phyloP scores from a whole-genome alignment of 495 filamentous ascomycete species.

The Penicillium simplicissimum region DNA sequence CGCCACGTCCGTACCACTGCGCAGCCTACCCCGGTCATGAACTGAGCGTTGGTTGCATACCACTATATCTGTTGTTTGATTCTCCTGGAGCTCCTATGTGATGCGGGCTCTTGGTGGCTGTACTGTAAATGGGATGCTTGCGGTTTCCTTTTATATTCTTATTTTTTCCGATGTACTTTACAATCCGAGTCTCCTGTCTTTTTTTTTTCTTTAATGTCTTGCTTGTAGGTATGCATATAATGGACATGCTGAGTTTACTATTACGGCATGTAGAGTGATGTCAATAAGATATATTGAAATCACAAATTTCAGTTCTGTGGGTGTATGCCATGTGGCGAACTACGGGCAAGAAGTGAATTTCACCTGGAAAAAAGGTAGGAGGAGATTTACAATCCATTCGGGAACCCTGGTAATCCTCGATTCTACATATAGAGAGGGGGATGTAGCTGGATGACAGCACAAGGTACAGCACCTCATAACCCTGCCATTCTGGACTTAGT shows the following conservation, averaged over 20 bases:
- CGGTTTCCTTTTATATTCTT: constrained; percentile 18
- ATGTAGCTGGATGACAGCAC: neutral
- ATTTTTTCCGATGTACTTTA: constrained; percentile 38
- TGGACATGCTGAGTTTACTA: constrained; percentile 24
- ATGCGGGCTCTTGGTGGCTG: constrained; percentile 6
- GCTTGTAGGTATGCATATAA: constrained; percentile 48
- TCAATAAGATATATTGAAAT: neutral
- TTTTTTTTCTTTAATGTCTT: constrained; percentile 26
- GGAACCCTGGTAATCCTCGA: no score
- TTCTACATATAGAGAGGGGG: neutral
- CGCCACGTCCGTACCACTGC: constrained; percentile 48
- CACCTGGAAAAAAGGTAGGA: neutral
- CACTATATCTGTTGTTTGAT: constrained; percentile 14
- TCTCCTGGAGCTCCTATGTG: neutral
- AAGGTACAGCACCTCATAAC: neutral
- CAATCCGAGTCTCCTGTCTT: constrained; percentile 22
- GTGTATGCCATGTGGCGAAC: neutral
- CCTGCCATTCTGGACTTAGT: neutral
- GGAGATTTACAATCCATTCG: no score
- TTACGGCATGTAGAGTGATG: neutral
- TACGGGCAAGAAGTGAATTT: neutral
- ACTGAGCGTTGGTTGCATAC: constrained; percentile 8
- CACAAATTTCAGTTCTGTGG: neutral
- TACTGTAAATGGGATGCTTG: constrained; percentile 31
- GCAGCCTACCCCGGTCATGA: constrained; percentile 16